Percentiles rank a stretch among this genome's conserved stretches.
These are phyloP conservation scores for Solanum lycopersicoides DNA, from an alignment of 257 asterid species.

Conservation along the genomic window DNA sequence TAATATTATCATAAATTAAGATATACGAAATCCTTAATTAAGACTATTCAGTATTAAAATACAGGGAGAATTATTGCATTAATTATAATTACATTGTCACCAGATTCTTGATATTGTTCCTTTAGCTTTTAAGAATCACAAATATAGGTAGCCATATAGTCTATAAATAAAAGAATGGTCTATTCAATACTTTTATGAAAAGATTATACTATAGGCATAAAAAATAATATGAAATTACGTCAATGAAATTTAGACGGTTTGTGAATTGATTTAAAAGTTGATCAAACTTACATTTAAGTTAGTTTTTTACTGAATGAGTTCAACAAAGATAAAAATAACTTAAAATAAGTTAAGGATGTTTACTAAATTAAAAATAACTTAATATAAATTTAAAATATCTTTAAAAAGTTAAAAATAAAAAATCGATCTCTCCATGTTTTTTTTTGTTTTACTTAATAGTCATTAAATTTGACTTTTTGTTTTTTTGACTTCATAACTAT, in stretches of 20 bases:
- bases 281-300: background rate
- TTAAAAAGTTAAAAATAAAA: too few species aligned
- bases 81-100: background rate
- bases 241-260: background rate
- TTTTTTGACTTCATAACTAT: too few species aligned
- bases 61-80: background rate
- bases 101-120: background rate
- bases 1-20: background rate
- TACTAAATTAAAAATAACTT: too few species aligned
- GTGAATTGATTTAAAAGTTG: too few species aligned
- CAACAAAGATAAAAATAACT: background rate
- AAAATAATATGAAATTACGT: background rate
- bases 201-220: background rate
- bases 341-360: too few species aligned
- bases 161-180: background rate
- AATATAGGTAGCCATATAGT: background rate
- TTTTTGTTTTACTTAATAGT: too few species aligned
- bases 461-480: too few species aligned
- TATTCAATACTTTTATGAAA: background rate
- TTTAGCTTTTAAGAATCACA: background rate
- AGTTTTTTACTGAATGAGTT: too few species aligned
- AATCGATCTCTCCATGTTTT: too few species aligned
- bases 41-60: background rate
- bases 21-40: background rate
- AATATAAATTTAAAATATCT: too few species aligned